Evolutionary conservation across 768 basidiomycete genomes (phyloP).

Genomic region (Lentinula guzmanii): DNA sequence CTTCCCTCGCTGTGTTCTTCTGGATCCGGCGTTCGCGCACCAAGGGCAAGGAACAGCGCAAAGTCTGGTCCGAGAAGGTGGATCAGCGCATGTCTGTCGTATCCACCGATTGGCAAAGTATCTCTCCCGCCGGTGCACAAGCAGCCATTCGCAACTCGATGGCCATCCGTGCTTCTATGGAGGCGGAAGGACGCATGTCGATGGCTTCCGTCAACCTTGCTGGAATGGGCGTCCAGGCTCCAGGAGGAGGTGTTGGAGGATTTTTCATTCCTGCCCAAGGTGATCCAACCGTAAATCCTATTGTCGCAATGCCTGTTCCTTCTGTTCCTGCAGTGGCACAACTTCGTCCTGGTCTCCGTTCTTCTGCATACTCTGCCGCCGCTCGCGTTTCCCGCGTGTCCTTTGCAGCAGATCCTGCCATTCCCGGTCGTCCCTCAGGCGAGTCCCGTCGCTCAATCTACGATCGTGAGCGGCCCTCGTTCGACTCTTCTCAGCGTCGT

Average conservation of each 20-base stretch:
- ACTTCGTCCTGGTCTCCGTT: conserved; percentile 9
- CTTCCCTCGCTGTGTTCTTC: conserved; percentile 32
- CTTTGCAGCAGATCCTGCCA: conserved; percentile 53
- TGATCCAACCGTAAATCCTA: conserved; percentile 1
- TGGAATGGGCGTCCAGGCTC: conserved; percentile 30
- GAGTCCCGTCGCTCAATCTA: conserved; percentile 27
- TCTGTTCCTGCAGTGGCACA: not conserved
- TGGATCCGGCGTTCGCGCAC: conserved; percentile 53
- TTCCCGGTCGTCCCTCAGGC: conserved; percentile 31
- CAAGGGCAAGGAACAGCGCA: conserved; percentile 44
- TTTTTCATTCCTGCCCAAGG: not conserved
- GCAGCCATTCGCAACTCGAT: conserved; percentile 71
- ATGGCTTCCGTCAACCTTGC: conserved; percentile 26
- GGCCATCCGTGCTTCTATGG: conserved; percentile 39
- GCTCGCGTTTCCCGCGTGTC: conserved; percentile 57
- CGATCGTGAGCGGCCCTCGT: conserved; percentile 13
- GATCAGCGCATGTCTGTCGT: conserved; percentile 85
- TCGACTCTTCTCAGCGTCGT: conserved; percentile 1
- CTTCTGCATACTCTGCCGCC: conserved; percentile 24
- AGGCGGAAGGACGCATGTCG: conserved; percentile 25
- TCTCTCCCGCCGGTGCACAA: conserved; percentile 62
- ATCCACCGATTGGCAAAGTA: conserved; percentile 70
- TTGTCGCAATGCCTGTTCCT: not conserved
- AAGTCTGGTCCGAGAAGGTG: conserved; percentile 57
- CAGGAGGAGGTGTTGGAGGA: conserved; percentile 11